Conservation (phyloP, 257 asterid species). For the Salvia splendens region DNA sequence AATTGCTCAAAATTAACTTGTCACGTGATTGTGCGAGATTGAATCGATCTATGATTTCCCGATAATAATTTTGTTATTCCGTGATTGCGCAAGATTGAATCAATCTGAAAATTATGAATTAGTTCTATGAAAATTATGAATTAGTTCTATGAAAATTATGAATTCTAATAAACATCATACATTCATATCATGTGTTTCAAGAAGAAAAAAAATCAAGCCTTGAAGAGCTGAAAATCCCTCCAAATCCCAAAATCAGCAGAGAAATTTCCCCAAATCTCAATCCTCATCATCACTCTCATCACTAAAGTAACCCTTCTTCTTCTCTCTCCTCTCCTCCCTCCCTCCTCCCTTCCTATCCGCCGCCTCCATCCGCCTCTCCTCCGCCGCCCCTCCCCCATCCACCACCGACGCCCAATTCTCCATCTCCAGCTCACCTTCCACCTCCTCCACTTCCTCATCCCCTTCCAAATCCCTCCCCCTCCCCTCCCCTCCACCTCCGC, state of each 20-base stretch:
- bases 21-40: too few relatives aligned
- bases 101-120: too few relatives aligned
- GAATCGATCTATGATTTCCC: too few relatives aligned
- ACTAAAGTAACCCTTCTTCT: constrained; percentile 81
- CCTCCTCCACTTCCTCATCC: constrained; percentile 49
- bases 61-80: too few relatives aligned
- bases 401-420: constrained; percentile 98
- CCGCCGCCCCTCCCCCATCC: constrained; percentile 71
- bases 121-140: too few relatives aligned
- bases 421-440: constrained; percentile 49
- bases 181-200: too few relatives aligned
- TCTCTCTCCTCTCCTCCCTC: constrained; percentile 44
- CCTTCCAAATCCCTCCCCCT: constrained; percentile 33
- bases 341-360: constrained; percentile 38
- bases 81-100: too few relatives aligned
- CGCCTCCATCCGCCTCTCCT: constrained; percentile 55
- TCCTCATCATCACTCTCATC: constrained; percentile 94
- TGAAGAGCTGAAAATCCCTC: background rate
- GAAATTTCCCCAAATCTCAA: constrained; percentile 24
- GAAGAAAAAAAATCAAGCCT: too few relatives aligned
- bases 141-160: too few relatives aligned
- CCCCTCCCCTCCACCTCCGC: constrained; percentile 42
- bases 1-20: too few relatives aligned
- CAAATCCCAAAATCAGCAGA: background rate
- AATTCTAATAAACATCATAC: too few relatives aligned